A percentile compares a stretch with the other conserved stretches of the same genome.
Conservation (phyloP, 164 flowering plant species). For the Vitis amurensis region DNA sequence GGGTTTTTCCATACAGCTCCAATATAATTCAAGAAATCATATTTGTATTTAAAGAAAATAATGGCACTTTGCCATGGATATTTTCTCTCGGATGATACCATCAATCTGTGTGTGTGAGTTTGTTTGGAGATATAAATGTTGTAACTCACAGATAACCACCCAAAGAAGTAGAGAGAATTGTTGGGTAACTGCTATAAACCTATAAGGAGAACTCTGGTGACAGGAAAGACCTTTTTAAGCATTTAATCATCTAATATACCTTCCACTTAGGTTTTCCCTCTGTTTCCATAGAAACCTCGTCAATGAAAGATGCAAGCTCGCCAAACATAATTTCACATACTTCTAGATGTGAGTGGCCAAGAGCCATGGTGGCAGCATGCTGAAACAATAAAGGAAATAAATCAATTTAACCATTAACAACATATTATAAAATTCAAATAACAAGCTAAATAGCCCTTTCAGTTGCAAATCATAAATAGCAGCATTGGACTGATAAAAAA, state of each 20-base stretch:
- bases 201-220: neutral
- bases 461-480: neutral
- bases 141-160: no score
- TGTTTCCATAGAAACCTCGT: constrained; percentile 83
- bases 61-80: no score
- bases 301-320: constrained; percentile 83
- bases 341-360: constrained; percentile 94
- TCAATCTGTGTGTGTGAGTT: no score
- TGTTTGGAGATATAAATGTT: no score
- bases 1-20: no score
- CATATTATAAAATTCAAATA: neutral
- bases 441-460: neutral
- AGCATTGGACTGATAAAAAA: neutral
- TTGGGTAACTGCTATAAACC: neutral
- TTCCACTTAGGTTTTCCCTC: constrained; percentile 99
- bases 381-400: constrained; percentile 28
- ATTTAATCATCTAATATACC: constrained; percentile 43
- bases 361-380: constrained; percentile 98
- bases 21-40: no score
- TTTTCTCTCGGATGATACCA: no score
- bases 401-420: neutral
- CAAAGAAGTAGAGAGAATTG: neutral
- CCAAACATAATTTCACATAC: constrained; percentile 90
- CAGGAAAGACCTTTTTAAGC: neutral
- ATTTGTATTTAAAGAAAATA: no score